Evolutionary conservation across 176 grass and related monocot species (phyloP).

Genomic region (Aegilops sharonensis): DNA sequence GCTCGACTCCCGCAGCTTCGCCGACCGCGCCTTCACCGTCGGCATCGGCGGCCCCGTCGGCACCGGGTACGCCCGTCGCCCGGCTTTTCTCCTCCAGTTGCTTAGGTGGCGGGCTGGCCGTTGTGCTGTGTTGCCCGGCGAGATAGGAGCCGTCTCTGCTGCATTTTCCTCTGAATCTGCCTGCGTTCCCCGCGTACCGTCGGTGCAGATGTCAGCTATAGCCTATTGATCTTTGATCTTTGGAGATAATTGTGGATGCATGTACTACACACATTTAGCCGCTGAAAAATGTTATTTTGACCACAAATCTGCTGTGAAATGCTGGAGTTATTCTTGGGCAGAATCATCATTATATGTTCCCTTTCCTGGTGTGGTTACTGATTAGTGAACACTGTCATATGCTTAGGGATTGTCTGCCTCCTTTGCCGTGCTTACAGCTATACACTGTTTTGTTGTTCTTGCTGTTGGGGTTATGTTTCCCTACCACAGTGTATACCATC

Average conservation of each 20-base stretch:
- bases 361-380: not conserved
- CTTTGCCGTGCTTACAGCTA: not conserved
- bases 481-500: not conserved
- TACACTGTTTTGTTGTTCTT: not conserved
- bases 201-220: not conserved
- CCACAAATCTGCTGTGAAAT: not conserved
- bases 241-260: not conserved
- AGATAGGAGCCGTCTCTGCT: not conserved
- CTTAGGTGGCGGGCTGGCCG: too few species aligned
- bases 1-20: conserved; percentile 58
- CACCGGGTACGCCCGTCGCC: conserved; percentile 52
- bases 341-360: not conserved
- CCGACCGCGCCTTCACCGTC: conserved; percentile 90
- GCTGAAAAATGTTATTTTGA: not conserved
- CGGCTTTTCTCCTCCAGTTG: not conserved
- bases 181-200: not conserved
- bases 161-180: not conserved
- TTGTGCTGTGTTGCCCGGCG: not conserved
- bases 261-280: not conserved
- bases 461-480: not conserved
- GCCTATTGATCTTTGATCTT: not conserved
- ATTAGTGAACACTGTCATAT: too few species aligned
- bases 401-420: not conserved
- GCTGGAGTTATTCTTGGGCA: not conserved
- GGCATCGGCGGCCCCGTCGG: conserved; percentile 95